Percentiles rank a stretch among this genome's conserved stretches.
Conservation (phyloP, 495 filamentous ascomycete genomes). For the Penicillium subrubescens region DNA sequence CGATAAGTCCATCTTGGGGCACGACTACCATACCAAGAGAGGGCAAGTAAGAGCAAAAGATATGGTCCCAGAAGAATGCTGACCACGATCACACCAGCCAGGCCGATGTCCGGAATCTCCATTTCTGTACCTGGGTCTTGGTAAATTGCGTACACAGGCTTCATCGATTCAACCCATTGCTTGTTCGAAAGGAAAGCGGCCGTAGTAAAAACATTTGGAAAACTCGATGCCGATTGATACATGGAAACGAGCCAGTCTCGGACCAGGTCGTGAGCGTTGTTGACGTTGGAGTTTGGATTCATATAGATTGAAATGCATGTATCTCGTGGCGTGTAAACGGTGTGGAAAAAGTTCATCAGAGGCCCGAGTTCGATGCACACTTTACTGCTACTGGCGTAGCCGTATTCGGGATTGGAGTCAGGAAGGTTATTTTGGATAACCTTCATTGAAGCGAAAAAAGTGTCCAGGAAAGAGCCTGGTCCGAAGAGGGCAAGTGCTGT, state of each 20-base stretch:
- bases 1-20: conserved; percentile 25
- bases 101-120: background rate
- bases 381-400: background rate
- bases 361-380: background rate
- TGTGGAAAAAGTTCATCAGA: background rate
- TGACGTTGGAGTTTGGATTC: background rate
- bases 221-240: background rate
- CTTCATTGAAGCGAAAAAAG: background rate
- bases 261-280: background rate
- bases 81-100: conserved; percentile 5
- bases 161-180: background rate
- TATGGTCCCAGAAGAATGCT: conserved; percentile 5
- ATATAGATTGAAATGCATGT: background rate
- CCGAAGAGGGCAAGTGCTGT: conserved; percentile 36
- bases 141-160: background rate
- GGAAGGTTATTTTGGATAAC: background rate
- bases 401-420: background rate
- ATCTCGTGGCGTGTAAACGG: background rate
- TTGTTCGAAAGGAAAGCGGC: conserved; percentile 4
- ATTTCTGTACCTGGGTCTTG: conserved; percentile 12
- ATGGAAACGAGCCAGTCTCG: background rate
- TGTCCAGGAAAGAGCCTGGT: conserved; percentile 26
- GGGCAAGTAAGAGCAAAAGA: conserved; percentile 13
- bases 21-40: conserved; percentile 25
- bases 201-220: background rate